Evolutionary conservation across 306 rosid species (phyloP), one percentile per base, ranked within the genome.

Genomic region (Dicorynia guianensis): DNA sequence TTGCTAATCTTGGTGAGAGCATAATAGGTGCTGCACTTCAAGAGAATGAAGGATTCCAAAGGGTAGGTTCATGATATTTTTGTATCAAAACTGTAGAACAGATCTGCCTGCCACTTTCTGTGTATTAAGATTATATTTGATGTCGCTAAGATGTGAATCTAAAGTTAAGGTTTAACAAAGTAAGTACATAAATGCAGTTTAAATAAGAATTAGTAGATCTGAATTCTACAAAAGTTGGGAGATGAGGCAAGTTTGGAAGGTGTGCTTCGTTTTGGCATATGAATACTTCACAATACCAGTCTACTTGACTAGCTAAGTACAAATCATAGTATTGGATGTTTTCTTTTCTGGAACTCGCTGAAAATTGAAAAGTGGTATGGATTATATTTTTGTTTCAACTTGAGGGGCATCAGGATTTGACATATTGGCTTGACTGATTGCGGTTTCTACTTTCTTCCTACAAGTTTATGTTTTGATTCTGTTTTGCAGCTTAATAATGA

Each of bases 1-100:
- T 96, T 79, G 99, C 98, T 71, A 96, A 96, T 84, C 78, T 96
- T 75, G 98, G 99, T 6, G 98, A 96, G 84, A 96, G 99, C 89
- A 69, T 96, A 75, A 96, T 96, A 66, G 99, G 99, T 80, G 98
- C 99, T 71, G 74, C 85, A 15, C 76, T 90, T 78, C 99, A 96
- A 88, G 99, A 90, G 63, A 96, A 92, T 88, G 93, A 92, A 79
- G 99, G 99, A 81, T 92, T 89, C 83, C 82, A 42, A 76, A 90
- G 99, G 99, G 99, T 96, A 87, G 10, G 93, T 85, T 77, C 64
- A 64, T 3, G 38, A n/a, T 33, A 9, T n/a, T 69, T 77, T 39
- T 1, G 30, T n/a, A 1, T 48, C 17, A 7, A 15, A 58, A 33
- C 44, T 52, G 11, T 61, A 18, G n/a, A 56, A 75, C 9, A 52